These are phyloP conservation scores for Hypoxylon rubiginosum DNA, from an alignment of 2,329 filamentous ascomycete species.

Conservation along the genomic window DNA sequence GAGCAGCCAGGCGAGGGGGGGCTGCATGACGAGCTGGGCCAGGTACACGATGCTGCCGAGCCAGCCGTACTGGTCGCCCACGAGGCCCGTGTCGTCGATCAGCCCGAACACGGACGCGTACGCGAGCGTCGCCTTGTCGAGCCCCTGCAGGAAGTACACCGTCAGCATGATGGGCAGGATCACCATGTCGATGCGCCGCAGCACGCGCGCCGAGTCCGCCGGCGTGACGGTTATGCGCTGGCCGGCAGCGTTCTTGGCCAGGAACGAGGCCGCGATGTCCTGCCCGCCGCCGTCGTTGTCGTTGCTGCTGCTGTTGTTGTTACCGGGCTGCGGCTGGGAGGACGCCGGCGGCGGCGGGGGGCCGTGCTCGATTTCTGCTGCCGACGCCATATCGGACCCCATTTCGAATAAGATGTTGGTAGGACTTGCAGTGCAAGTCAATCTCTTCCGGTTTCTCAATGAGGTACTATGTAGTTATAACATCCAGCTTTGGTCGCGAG, in stretches of 20 bases:
- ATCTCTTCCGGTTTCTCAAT: neutral
- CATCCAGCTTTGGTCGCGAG: neutral
- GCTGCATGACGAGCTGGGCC: conserved; percentile 67
- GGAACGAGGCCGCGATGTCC: conserved; percentile 32
- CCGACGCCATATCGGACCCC: conserved; percentile 6
- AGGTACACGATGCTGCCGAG: conserved; percentile 62
- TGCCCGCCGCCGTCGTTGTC: conserved; percentile 1
- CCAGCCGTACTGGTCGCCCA: conserved; percentile 64
- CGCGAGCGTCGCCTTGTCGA: conserved; percentile 72
- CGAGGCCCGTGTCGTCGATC: conserved; percentile 68
- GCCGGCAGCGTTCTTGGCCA: conserved; percentile 21
- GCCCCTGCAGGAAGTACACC: conserved; percentile 73
- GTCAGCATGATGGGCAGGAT: conserved; percentile 64
- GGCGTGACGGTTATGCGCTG: conserved; percentile 29
- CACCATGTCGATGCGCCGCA: conserved; percentile 55
- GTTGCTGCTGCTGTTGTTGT: no score
- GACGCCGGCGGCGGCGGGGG: neutral
- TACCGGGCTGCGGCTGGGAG: neutral
- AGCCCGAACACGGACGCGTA: conserved; percentile 76
- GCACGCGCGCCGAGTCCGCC: conserved; percentile 33
- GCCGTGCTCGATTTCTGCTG: conserved; percentile 20
- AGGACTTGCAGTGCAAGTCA: no score
- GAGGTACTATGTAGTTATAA: neutral
- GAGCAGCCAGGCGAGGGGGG: conserved; percentile 65
- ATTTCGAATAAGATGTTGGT: conserved; percentile 12